A percentile compares a stretch with the other conserved stretches of the same genome.
These are phyloP conservation scores for Lolium perenne DNA, from an alignment of 176 grass and related monocot species.

Conservation along the genomic window DNA sequence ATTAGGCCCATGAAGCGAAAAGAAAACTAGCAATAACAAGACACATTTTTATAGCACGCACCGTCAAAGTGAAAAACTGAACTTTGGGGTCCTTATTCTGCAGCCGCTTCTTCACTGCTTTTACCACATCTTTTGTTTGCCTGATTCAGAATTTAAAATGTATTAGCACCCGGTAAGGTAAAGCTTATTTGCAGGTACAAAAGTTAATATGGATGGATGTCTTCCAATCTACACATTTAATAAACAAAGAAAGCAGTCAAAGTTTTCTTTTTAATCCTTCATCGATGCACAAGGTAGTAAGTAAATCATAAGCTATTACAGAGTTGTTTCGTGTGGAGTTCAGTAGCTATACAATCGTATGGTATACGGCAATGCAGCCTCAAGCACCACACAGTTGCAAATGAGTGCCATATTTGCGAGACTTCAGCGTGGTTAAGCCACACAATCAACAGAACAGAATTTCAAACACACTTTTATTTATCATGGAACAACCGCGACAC, in stretches of 20 bases:
- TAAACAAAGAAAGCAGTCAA: neutral
- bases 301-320: conserved; percentile 11
- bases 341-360: neutral
- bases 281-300: neutral
- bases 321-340: neutral
- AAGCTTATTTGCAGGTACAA: neutral
- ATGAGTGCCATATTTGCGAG: neutral
- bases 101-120: conserved; percentile 84
- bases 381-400: neutral
- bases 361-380: neutral
- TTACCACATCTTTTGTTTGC: conserved; percentile 90
- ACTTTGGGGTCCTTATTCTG: conserved; percentile 88
- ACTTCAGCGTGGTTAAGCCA: neutral
- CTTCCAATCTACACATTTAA: neutral
- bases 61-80: conserved; percentile 87
- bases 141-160: conserved; percentile 54
- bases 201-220: neutral
- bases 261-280: neutral
- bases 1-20: neutral
- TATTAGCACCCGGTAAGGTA: conserved; percentile 28
- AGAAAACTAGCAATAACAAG: neutral
- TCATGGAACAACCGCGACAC: neutral
- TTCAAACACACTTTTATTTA: neutral
- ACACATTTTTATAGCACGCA: conserved; percentile 28
- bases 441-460: neutral